These are phyloP conservation scores for Mycena floridula DNA, from an alignment of 768 basidiomycete species.

Conservation along the genomic window DNA sequence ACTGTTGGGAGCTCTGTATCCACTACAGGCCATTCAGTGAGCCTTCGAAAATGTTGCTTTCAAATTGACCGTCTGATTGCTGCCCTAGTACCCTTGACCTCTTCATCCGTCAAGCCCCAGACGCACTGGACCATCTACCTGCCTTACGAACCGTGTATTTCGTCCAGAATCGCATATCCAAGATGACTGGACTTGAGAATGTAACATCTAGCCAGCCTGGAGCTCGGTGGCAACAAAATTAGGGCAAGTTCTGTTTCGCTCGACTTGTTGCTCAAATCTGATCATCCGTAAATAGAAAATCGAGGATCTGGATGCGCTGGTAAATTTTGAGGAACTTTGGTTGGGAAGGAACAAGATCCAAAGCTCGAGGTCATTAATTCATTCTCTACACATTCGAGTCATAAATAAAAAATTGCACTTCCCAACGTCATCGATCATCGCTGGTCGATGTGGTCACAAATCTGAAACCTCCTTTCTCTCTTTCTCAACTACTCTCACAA, in stretches of 20 bases:
- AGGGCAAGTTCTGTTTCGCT: constrained; percentile 58
- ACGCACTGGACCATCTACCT: constrained; percentile 48
- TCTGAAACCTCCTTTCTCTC: too few relatives aligned
- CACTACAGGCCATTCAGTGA: constrained; percentile 50
- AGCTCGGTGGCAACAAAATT: constrained; percentile 90
- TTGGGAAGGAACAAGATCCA: constrained; percentile 96
- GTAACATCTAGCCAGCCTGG: constrained; percentile 67
- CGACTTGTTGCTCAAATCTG: too few relatives aligned
- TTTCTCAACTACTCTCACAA: too few relatives aligned
- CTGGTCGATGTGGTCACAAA: too few relatives aligned
- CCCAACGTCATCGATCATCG: too few relatives aligned
- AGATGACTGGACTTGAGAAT: constrained; percentile 61
- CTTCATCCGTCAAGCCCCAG: constrained; percentile 66
- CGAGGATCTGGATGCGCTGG: constrained; percentile 74
- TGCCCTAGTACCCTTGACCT: too few relatives aligned
- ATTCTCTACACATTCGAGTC: too few relatives aligned
- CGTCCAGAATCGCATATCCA: constrained; percentile 91
- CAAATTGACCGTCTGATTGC: too few relatives aligned
- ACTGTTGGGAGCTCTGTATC: constrained; percentile 61
- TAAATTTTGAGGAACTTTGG: constrained; percentile 90
- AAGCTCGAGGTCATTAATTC: constrained; percentile 90
- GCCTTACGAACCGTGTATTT: constrained; percentile 81
- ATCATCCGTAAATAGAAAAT: constrained; percentile 53
- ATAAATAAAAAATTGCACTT: too few relatives aligned
- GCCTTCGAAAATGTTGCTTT: too few relatives aligned